Evolutionary conservation across 345 rosid genomes (phyloP).

Genomic region (Eucalyptus erythrocorys): DNA sequence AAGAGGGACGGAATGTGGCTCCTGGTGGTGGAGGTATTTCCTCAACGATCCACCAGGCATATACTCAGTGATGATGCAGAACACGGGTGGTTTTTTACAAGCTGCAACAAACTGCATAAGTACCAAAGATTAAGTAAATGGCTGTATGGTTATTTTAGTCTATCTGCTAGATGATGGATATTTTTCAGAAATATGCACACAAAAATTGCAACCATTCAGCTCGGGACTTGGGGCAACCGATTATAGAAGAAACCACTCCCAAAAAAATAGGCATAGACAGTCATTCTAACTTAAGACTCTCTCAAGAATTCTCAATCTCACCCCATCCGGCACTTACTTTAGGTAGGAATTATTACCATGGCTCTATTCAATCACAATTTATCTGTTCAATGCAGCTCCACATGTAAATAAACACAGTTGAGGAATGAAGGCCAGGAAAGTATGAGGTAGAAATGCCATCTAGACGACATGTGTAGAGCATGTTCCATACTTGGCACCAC

Average conservation of each 20-base stretch:
- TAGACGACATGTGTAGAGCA: not conserved
- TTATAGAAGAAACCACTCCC: not conserved
- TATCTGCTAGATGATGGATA: not conserved
- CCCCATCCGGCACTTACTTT: not conserved
- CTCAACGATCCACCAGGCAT: slow-evolving; percentile 57
- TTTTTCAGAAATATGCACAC: not conserved
- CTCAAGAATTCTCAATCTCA: not conserved
- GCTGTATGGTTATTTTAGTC: not conserved
- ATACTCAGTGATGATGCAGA: slow-evolving; percentile 65
- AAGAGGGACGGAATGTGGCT: slow-evolving; percentile 55
- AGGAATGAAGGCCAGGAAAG: not conserved
- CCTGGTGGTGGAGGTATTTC: slow-evolving; percentile 64
- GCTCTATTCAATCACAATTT: not conserved
- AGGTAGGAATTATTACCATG: not conserved
- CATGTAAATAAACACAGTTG: not conserved
- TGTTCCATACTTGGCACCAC: not conserved
- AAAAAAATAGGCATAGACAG: not conserved
- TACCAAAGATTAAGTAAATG: not conserved
- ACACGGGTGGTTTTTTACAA: slow-evolving; percentile 59
- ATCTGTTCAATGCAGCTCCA: not conserved
- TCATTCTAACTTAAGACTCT: not conserved
- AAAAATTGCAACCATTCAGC: not conserved
- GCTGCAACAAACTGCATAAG: slow-evolving; percentile 60
- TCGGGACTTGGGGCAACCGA: not conserved
- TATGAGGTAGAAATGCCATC: not conserved